Conservation (phyloP, 805 yeast genomes). For the Metschnikowia lochheadii region DNA sequence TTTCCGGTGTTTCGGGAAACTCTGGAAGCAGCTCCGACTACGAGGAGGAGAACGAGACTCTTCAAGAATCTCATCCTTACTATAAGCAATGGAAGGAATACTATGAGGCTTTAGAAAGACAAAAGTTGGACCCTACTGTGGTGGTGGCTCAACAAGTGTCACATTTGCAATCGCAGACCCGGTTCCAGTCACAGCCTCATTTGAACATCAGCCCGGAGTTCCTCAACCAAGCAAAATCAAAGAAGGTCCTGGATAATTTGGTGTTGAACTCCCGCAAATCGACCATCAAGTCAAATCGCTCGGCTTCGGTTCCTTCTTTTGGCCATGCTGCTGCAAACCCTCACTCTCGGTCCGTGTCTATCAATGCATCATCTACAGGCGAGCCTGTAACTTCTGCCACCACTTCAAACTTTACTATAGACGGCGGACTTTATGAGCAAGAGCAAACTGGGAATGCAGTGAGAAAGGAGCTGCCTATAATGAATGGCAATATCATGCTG, state of each 20-base stretch:
- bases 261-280: constrained; percentile 27
- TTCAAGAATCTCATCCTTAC: constrained; percentile 22
- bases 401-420: neutral
- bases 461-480: too few relatives aligned
- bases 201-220: neutral
- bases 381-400: neutral
- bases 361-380: constrained; percentile 7
- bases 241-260: constrained; percentile 6
- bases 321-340: constrained; percentile 1
- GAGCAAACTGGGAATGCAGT: too few relatives aligned
- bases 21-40: constrained; percentile 6
- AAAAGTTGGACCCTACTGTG: constrained; percentile 5
- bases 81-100: constrained; percentile 38
- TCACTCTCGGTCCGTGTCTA: constrained; percentile 12
- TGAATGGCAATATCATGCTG: too few relatives aligned
- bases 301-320: constrained; percentile 33
- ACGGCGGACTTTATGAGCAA: too few relatives aligned
- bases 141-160: constrained; percentile 17
- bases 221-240: neutral
- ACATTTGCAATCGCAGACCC: constrained; percentile 8
- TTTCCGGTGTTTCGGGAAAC: neutral
- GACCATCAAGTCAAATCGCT: constrained; percentile 31
- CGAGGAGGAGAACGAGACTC: constrained; percentile 5
- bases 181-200: neutral
- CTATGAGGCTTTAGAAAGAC: constrained; percentile 26